Evolutionary conservation across 441 rosid genomes (phyloP), one percentile per base, ranked within the genome.

Genomic region (Manihot esculenta): DNA sequence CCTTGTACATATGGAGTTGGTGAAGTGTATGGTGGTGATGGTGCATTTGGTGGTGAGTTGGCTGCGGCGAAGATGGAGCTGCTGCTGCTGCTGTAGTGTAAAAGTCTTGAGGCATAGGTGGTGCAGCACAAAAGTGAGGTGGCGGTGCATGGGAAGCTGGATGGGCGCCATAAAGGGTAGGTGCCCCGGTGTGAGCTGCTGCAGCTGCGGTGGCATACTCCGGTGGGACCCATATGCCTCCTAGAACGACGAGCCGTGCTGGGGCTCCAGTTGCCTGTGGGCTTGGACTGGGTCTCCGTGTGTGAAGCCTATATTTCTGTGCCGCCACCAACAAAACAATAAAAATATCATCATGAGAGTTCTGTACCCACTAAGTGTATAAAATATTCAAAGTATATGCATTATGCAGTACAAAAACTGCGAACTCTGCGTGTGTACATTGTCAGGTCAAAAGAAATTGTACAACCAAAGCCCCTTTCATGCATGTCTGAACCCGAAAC

Each of bases 261-360:
- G 83, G 76, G 2, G 82, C 79, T 64, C 89, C 89, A 30, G 91
- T 66, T 56, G 84, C 76, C 76, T 90, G 98, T 79, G 94, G 93
- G 85, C 86, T 92, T 68, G 96, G 92, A 77, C 96, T 89, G 24
- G 97, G 97, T 82, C 99, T 82, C 74, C 99, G 86, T 2, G 99
- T 94, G 78, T 94, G 99, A 50, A 94, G 93, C 85, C 99, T 81
- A 76, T 90, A 94, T 81, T 94, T 94, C 99, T 94, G 91, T 75
- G 64, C 70, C 68, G 41, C 53, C 54, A 11, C 41, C 41, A 60
- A 48, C 50, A 71, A 1, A 30, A 35, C 10, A 26, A 58, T 15
- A 64, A 62, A 13, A 66, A 60, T 71, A 64, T 24, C 5, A 74
- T 59, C 70, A 67, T 63, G 18, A 70, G 27, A 8, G 12, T 44